Base-by-base conservation (phyloP, 805 yeast species). In the Saccharomycopsis guyanensis region DNA sequence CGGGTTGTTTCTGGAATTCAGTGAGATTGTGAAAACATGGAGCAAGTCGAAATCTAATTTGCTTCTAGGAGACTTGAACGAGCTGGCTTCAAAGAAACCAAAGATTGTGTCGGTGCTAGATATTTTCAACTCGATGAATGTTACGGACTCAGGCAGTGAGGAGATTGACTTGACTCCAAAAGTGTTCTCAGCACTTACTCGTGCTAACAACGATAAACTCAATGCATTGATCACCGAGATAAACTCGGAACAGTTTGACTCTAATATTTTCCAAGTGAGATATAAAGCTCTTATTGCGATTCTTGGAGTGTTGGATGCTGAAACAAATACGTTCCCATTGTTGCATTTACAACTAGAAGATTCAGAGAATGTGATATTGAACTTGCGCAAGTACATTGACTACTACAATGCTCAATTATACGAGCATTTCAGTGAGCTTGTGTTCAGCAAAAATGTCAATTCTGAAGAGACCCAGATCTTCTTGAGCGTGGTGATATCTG, bases 401-500 rank as follows among this genome's bases (percentile, higher is more conserved):
- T 50, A 42, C 35, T 50, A 50, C 31, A 39, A 42, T 20, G 23
- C 16, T 19, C 33, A 19, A n/a, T 37, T 48, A 7, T n/a, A 35
- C 29, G 38, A 32, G 18, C 27, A 38, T 19, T 25, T 47, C 16
- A 23, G 22, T 16, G 27, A 32, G n/a, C 15, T 47, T 34, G 29
- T 44, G 41, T 27, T 40, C 22, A n/a, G 25, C 12, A 27, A 22
- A 7, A 27, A 12, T 10, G 4, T 2, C 4, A 27, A 35, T 10
- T n/a, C n/a, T n/a, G 12, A 22, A 8, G 23, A 42, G 5, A 12
- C 16, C 13, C 23, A 38, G 16, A 18, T 15, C 13, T 36, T 29
- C 23, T 41, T 64, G 13, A 50, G 55, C 1, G 56, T 66, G 16
- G 56, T 69, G 1, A 58, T 70, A 3, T 61, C 73, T 2, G 57